phyloP scores from a whole-genome alignment of 345 rosid species.

The Gossypium ekmanianum region DNA sequence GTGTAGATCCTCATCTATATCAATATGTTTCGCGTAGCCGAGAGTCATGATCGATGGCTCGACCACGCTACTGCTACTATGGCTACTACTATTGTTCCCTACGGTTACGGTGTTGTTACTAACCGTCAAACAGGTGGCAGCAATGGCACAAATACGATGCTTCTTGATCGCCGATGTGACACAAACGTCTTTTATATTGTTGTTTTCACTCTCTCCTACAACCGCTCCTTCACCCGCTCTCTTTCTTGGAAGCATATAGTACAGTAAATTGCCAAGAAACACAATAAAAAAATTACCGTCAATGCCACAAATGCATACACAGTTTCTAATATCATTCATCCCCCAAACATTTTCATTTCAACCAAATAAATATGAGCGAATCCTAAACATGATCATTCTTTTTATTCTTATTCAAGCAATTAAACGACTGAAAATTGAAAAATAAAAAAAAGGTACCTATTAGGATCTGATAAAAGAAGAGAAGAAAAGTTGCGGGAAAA shows the following conservation, averaged over 20 bases:
- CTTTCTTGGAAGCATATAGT: slow-evolving; percentile 98
- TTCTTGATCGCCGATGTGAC: slow-evolving; percentile 49
- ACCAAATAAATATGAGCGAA: slow-evolving; percentile 22
- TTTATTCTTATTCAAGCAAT: not conserved
- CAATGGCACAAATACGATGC: slow-evolving; percentile 35
- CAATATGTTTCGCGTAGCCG: slow-evolving; percentile 56
- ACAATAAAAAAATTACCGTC: slow-evolving; percentile 32
- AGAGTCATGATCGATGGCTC: slow-evolving; percentile 54
- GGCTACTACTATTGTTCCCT: slow-evolving; percentile 20
- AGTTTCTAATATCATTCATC: not conserved
- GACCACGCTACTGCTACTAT: slow-evolving; percentile 17
- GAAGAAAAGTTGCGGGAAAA: slow-evolving; percentile 30
- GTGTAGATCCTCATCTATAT: slow-evolving; percentile 96
- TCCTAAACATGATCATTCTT: slow-evolving; percentile 27
- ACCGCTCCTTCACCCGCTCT: slow-evolving; percentile 66
- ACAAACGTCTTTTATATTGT: slow-evolving; percentile 9
- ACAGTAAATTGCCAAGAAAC: slow-evolving; percentile 53
- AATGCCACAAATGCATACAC: slow-evolving; percentile 16
- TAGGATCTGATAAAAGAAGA: slow-evolving; percentile 41
- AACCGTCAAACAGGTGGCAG: slow-evolving; percentile 25
- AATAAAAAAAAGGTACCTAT: slow-evolving; percentile 37
- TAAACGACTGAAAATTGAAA: not conserved
- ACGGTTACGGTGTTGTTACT: slow-evolving; percentile 21
- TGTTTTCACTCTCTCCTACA: slow-evolving; percentile 40
- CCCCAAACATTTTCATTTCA: not conserved